phyloP scores from a whole-genome alignment of 1,139 yeast genomes.

The Sugiyamaella castrensis region DNA sequence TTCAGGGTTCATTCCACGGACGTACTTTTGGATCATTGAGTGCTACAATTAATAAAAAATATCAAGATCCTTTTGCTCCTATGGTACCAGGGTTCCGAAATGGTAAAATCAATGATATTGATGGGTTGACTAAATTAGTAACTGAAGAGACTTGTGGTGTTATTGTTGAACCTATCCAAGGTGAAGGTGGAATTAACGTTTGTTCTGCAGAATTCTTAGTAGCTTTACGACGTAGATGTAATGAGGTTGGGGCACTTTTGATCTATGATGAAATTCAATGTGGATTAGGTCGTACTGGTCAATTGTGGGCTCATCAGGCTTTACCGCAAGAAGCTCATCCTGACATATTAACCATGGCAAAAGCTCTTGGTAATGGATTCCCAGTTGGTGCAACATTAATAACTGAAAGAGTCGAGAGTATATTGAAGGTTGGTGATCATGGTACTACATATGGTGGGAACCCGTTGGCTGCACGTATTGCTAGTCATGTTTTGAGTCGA shows the following conservation, averaged over 20 bases:
- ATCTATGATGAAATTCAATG: slow-evolving; percentile 96
- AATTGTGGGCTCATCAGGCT: slow-evolving; percentile 85
- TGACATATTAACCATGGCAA: slow-evolving; percentile 89
- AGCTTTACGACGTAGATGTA: slow-evolving; percentile 65
- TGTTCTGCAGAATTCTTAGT: slow-evolving; percentile 61
- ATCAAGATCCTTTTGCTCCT: slow-evolving; percentile 87
- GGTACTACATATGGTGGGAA: slow-evolving; percentile 98
- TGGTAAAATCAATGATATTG: slow-evolving; percentile 60
- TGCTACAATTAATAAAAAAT: slow-evolving; percentile 88
- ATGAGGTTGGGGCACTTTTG: slow-evolving; percentile 65
- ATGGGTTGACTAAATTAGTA: slow-evolving; percentile 56
- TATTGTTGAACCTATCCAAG: slow-evolving; percentile 94
- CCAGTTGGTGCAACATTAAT: slow-evolving; percentile 95
- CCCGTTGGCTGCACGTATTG: slow-evolving; percentile 85
- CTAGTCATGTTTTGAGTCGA: slow-evolving; percentile 66
- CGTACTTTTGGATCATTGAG: slow-evolving; percentile 91
- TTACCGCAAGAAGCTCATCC: slow-evolving; percentile 81
- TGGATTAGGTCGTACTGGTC: slow-evolving; percentile 92
- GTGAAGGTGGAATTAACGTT: slow-evolving; percentile 91
- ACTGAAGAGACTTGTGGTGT: slow-evolving; percentile 83
- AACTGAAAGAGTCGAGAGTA: slow-evolving; percentile 69
- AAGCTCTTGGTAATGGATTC: slow-evolving; percentile 96
- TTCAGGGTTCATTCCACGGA: slow-evolving; percentile 89
- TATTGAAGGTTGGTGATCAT: slow-evolving; percentile 85
- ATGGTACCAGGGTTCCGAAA: slow-evolving; percentile 76